Evolutionary conservation across 768 basidiomycete genomes (phyloP), one percentile per base, ranked within the genome.

Genomic region (Psilocybe sp.): DNA sequence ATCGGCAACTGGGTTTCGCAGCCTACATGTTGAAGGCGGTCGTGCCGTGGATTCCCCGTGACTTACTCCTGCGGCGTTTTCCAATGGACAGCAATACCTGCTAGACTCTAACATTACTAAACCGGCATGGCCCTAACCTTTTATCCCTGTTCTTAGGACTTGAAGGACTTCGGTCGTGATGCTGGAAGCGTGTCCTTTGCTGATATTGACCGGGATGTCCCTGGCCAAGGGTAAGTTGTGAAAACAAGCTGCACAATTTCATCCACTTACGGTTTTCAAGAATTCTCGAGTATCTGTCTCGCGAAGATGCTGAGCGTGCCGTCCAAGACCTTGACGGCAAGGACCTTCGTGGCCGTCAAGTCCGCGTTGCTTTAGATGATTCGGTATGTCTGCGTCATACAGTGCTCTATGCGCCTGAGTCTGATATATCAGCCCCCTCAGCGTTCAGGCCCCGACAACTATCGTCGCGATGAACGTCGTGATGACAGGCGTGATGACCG

Each of bases 151-250:
- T 62, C 66, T 62, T 78, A 98, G 96, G 96, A 98, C 66, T 75
- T 98, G 66, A 98, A 98, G 71, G 96, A 98, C 65, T 98, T 95
- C 54, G 96, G 94, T 59, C 91, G 96, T 53, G 87, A 92, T 62
- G 91, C 90, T 44, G 94, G 92, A 38, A 89, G 84, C 63, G 92
- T 98, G 50, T 91, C 89, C 15, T 98, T 89, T 61, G 93, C 96
- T 37, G 96, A 98, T 64, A 87, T 98, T 53, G 95, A 98, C 64
- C 86, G 92, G 35, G 87, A 94, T 62, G 66, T 68, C 54, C 83
- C 89, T 19, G 89, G 88, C 31, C 85, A 92, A 75, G 96, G 96
- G 95, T 97, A 54, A 54, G 87, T 68, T 2, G 13, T 34, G 32
- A 13, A 28, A 32, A 35, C 5, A 20, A 16, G 20, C 9, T 2